These are phyloP conservation scores for Tulasnella sp. DNA, from an alignment of 768 basidiomycete species.

Conservation along the genomic window DNA sequence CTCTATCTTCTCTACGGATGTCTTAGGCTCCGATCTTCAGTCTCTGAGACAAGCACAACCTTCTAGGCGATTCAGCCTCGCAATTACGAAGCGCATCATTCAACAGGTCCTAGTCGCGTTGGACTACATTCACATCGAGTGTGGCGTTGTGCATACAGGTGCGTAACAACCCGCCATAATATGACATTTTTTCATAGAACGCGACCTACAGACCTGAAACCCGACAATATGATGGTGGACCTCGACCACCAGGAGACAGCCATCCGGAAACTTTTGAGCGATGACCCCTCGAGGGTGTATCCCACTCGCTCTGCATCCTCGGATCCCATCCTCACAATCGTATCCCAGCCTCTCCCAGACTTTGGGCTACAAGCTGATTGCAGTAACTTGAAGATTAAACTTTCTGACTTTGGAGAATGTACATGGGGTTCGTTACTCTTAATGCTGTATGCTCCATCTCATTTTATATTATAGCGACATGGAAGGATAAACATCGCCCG, in stretches of 20 bases:
- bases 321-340: constrained; percentile 24
- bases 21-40: background rate
- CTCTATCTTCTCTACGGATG: background rate
- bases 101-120: constrained; percentile 10
- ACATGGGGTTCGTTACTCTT: background rate
- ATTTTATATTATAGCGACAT: background rate
- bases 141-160: constrained; percentile 9
- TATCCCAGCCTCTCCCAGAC: constrained; percentile 25
- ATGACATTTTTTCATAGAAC: background rate
- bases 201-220: constrained; percentile 23
- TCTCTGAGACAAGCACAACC: background rate
- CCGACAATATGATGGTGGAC: constrained; percentile 21
- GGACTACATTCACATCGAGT: constrained; percentile 13
- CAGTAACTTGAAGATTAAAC: constrained; percentile 20
- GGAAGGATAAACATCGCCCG: background rate
- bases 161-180: background rate
- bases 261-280: constrained; percentile 16
- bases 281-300: constrained; percentile 13
- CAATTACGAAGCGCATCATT: background rate
- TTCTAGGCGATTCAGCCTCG: background rate
- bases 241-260: constrained; percentile 3
- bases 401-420: constrained; percentile 23
- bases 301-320: background rate
- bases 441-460: background rate
- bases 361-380: constrained; percentile 13